Percentiles rank a stretch among this genome's conserved stretches.
phyloP scores from a whole-genome alignment of 192 early-diverging fungal genomes.

The Coemansia sp. region DNA sequence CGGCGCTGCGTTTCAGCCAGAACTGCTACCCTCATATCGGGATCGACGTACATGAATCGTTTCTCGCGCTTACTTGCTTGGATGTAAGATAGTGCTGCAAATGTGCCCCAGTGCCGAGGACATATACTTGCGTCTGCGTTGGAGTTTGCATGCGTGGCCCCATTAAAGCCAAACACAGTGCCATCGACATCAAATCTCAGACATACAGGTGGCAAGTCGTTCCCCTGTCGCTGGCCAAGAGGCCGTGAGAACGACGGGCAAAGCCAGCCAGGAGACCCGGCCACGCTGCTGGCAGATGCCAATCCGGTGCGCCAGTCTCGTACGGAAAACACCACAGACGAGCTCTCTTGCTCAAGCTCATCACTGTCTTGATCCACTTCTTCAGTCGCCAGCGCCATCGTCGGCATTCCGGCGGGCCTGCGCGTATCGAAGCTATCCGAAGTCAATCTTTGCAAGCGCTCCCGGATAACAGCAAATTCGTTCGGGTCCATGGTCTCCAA shows the following conservation, averaged over 20 bases:
- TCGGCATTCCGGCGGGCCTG: not conserved
- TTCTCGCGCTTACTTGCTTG: constrained; percentile 77
- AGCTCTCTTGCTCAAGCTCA: constrained; percentile 26
- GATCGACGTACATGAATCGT: constrained; percentile 64
- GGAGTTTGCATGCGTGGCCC: constrained; percentile 24
- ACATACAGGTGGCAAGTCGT: constrained; percentile 58
- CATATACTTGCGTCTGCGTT: not conserved
- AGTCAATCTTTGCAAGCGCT: constrained; percentile 66
- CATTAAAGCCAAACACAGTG: constrained; percentile 59
- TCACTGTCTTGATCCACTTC: constrained; percentile 32
- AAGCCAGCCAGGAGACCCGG: constrained; percentile 66
- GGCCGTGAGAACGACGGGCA: constrained; percentile 48
- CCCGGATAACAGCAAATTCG: constrained; percentile 62
- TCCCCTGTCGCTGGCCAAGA: not conserved
- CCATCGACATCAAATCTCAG: constrained; percentile 74
- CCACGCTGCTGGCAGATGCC: constrained; percentile 50
- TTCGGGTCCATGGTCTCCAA: constrained; percentile 66
- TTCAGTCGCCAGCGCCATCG: constrained; percentile 18
- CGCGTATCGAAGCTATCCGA: constrained; percentile 30
- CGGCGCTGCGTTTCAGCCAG: constrained; percentile 49
- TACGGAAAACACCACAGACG: constrained; percentile 44
- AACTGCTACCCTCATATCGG: constrained; percentile 38
- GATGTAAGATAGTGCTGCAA: constrained; percentile 72
- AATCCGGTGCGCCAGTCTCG: constrained; percentile 41
- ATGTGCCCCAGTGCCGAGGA: constrained; percentile 59